Evolutionary conservation across 192 early-diverging fungal genomes (phyloP).

Genomic region (Podila epigama): DNA sequence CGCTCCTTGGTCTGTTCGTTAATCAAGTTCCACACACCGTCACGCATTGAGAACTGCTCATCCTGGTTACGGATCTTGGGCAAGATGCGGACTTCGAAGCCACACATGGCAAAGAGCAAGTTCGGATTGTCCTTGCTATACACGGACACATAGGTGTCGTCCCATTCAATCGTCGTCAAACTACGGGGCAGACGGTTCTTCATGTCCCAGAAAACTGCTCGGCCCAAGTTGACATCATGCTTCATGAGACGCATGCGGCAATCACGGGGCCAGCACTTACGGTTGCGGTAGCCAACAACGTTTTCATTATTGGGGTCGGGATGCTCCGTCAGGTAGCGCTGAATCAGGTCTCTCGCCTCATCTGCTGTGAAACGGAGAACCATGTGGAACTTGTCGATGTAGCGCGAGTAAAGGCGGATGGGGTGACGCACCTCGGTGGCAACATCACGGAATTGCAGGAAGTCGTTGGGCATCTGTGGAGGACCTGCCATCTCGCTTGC

Average conservation of each 20-base stretch:
- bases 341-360: constrained; percentile 93
- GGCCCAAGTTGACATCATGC: constrained; percentile 97
- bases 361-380: constrained; percentile 94
- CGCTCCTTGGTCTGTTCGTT: constrained; percentile 98
- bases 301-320: constrained; percentile 99
- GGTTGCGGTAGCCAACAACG: constrained; percentile 98
- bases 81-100: constrained; percentile 96
- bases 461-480: constrained; percentile 92
- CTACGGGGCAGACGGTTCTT: constrained; percentile 97
- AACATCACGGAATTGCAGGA: constrained; percentile 94
- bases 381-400: constrained; percentile 93
- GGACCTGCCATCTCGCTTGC: constrained; percentile 98
- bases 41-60: constrained; percentile 90
- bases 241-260: constrained; percentile 99
- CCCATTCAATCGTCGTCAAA: constrained; percentile 98
- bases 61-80: constrained; percentile 86
- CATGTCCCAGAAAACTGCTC: constrained; percentile 99
- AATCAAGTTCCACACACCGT: constrained; percentile 93
- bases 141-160: constrained; percentile 94
- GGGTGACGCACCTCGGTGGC: constrained; percentile 95
- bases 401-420: constrained; percentile 94
- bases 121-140: constrained; percentile 99
- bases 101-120: constrained; percentile 89
- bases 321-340: constrained; percentile 96
- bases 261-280: constrained; percentile 96